Percentiles rank a stretch among this genome's conserved stretches.
phyloP scores from a whole-genome alignment of 2,329 filamentous ascomycete genomes.

The Penicillium frequentans region DNA sequence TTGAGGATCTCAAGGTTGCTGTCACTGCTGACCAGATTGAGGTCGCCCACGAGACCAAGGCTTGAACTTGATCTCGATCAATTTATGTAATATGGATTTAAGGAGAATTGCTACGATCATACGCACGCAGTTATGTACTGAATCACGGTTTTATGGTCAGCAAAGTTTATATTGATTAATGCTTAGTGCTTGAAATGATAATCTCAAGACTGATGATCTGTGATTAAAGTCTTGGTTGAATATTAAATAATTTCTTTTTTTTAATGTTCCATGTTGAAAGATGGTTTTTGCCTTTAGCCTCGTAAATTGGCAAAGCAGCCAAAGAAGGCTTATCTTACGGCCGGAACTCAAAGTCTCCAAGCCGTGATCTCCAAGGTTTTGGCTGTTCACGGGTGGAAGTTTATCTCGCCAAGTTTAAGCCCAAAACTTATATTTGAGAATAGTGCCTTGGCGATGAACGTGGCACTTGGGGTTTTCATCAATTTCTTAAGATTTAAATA shows the following conservation, averaged over 20 bases:
- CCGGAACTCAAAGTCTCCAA: constrained; percentile 10
- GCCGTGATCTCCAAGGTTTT: constrained; percentile 6
- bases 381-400: neutral
- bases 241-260: neutral
- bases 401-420: constrained; percentile 1
- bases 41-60: constrained; percentile 2
- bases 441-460: no score
- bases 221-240: neutral
- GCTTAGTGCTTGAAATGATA: constrained; percentile 1
- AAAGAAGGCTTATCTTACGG: no score
- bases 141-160: neutral
- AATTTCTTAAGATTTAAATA: no score
- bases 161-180: constrained; percentile 2
- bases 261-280: neutral
- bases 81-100: neutral
- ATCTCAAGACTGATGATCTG: neutral
- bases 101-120: neutral
- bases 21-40: constrained; percentile 17
- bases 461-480: no score
- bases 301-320: no score
- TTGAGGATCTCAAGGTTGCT: constrained; percentile 26
- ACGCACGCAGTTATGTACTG: neutral
- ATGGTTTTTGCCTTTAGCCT: neutral
- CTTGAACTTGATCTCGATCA: neutral
- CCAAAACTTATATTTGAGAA: no score